Conservation (phyloP, 768 basidiomycete genomes). For the Lactarius akahatsu region DNA sequence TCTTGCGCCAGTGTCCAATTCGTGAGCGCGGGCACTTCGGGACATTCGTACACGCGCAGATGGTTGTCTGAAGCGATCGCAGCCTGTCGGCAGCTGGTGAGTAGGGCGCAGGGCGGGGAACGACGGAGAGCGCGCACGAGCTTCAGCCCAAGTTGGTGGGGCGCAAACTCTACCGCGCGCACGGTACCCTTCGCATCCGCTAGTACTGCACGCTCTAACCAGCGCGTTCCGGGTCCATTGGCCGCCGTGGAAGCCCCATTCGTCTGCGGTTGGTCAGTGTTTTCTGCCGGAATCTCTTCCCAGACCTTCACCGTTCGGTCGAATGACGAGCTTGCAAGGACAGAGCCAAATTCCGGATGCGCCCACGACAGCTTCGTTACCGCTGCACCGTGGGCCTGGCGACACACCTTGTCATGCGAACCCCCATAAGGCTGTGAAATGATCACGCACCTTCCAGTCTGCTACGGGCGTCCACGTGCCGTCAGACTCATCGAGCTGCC, state of each 20-base stretch:
- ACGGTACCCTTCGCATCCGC: conserved; percentile 86
- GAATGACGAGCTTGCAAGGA: conserved; percentile 85
- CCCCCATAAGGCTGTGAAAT: not conserved
- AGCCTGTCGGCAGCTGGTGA: conserved; percentile 50
- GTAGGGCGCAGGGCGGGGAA: not conserved
- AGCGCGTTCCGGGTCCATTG: conserved; percentile 41
- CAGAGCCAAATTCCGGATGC: conserved; percentile 87
- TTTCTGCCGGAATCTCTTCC: conserved; percentile 57
- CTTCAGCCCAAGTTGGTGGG: conserved; percentile 84
- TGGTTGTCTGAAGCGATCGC: conserved; percentile 85
- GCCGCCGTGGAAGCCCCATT: conserved; percentile 31
- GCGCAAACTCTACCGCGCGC: conserved; percentile 82
- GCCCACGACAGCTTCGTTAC: conserved; percentile 85
- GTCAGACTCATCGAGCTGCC: conserved; percentile 70
- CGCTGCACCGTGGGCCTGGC: conserved; percentile 91
- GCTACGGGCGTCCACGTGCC: conserved; percentile 78
- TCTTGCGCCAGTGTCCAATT: conserved; percentile 77
- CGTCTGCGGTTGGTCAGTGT: conserved; percentile 32
- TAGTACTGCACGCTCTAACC: conserved; percentile 73
- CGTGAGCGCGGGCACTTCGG: conserved; percentile 69
- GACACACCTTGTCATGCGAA: conserved; percentile 3
- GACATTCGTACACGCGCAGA: conserved; percentile 87
- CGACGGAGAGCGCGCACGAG: conserved; percentile 51
- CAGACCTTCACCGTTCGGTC: conserved; percentile 93
- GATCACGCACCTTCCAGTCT: conserved; percentile 79